Conservation (phyloP, 176 grass and related monocot species). For the Zoysia pacifica region DNA sequence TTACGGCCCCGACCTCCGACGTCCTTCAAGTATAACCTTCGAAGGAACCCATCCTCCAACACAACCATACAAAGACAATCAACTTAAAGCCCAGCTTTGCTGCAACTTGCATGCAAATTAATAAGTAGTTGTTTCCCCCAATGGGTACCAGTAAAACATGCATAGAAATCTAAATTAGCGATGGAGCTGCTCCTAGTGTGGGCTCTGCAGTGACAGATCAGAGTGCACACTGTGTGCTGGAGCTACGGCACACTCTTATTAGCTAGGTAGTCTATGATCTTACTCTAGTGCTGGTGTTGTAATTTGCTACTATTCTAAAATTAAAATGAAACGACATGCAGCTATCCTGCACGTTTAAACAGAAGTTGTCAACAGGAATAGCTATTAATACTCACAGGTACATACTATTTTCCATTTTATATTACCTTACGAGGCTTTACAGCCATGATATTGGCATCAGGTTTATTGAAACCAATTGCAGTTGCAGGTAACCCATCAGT, state of each 20-base stretch:
- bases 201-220: neutral
- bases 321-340: neutral
- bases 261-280: neutral
- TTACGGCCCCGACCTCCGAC: no score
- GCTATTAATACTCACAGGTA: neutral
- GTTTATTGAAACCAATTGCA: slow-evolving; percentile 98
- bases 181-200: neutral
- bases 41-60: no score
- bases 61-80: neutral
- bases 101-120: slow-evolving; percentile 1
- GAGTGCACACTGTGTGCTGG: neutral
- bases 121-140: neutral
- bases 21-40: no score
- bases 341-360: neutral
- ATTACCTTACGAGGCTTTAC: slow-evolving; percentile 88
- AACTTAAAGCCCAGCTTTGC: neutral
- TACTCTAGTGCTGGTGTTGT: neutral
- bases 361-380: slow-evolving; percentile 24
- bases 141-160: neutral
- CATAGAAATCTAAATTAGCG: neutral
- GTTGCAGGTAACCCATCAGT: slow-evolving; percentile 97
- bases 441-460: slow-evolving; percentile 90
- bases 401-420: slow-evolving; percentile 1
- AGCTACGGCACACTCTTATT: neutral
- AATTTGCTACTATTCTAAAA: neutral